Percentiles rank a stretch among this genome's conserved stretches.
phyloP scores from a whole-genome alignment of 1,284 basidiomycete genomes.

The Erythrobasidium hasegawianum region DNA sequence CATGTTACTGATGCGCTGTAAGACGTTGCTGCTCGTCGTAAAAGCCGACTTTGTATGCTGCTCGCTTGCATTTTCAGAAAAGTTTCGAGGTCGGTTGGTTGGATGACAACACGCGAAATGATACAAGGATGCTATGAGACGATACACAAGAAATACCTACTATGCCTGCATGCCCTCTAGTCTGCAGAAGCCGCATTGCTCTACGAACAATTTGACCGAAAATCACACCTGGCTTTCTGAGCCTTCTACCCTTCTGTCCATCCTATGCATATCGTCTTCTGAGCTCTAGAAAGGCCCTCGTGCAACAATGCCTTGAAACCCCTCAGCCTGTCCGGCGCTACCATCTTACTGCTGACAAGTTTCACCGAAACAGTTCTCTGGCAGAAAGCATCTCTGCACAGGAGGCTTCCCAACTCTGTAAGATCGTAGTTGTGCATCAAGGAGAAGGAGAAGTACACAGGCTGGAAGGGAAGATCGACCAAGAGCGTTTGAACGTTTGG shows the following conservation, averaged over 20 bases:
- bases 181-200: no score
- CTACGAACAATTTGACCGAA: no score
- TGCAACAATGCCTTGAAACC: slow-evolving; percentile 20
- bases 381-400: slow-evolving; percentile 25
- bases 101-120: no score
- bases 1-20: slow-evolving; percentile 5
- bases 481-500: slow-evolving; percentile 24
- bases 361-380: neutral
- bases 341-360: slow-evolving; percentile 6
- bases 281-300: neutral
- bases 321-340: slow-evolving; percentile 16
- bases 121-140: no score
- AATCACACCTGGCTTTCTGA: no score
- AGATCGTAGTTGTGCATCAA: slow-evolving; percentile 32
- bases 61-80: no score
- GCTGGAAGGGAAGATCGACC: slow-evolving; percentile 9
- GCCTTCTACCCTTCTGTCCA: neutral
- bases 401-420: slow-evolving; percentile 9
- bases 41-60: no score
- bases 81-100: no score
- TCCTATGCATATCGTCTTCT: neutral
- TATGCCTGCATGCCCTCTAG: no score
- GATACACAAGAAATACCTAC: no score
- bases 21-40: no score
- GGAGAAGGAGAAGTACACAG: slow-evolving; percentile 27